A percentile compares a stretch with the other conserved stretches of the same genome.
Conservation (phyloP, 139 green algal genomes). For the Spirogloea muscicola region DNA sequence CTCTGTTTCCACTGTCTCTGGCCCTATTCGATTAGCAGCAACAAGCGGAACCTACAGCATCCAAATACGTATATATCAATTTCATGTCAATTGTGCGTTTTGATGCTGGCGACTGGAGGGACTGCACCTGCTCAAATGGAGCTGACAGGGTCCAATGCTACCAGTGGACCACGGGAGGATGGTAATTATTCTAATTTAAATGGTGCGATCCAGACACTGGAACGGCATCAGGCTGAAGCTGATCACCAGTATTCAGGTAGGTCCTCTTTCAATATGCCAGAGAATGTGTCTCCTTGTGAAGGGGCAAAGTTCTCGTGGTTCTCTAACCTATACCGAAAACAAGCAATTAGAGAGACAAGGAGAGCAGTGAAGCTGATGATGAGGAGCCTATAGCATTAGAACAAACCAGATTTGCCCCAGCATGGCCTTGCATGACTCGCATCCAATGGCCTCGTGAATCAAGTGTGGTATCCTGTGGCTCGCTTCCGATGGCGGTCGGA, state of each 20-base stretch:
- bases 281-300: neutral
- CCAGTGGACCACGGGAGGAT: neutral
- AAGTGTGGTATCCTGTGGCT: slow-evolving; percentile 47
- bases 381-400: neutral
- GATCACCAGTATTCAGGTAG: neutral
- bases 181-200: neutral
- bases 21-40: slow-evolving; percentile 68
- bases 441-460: slow-evolving; percentile 43
- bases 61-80: slow-evolving; percentile 2
- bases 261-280: neutral
- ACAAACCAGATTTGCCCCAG: slow-evolving; percentile 44
- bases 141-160: too few relatives aligned
- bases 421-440: slow-evolving; percentile 48
- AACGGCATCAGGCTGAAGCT: neutral
- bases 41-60: slow-evolving; percentile 63
- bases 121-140: too few relatives aligned
- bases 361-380: neutral
- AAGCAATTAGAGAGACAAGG: neutral
- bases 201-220: neutral
- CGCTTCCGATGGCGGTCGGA: slow-evolving; percentile 49
- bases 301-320: neutral
- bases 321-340: neutral
- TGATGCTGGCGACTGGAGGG: neutral
- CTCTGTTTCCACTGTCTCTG: slow-evolving; percentile 51
- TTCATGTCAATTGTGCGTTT: neutral